phyloP scores from a whole-genome alignment of 2,329 filamentous ascomycete genomes.

The Ciborinia camelliae region DNA sequence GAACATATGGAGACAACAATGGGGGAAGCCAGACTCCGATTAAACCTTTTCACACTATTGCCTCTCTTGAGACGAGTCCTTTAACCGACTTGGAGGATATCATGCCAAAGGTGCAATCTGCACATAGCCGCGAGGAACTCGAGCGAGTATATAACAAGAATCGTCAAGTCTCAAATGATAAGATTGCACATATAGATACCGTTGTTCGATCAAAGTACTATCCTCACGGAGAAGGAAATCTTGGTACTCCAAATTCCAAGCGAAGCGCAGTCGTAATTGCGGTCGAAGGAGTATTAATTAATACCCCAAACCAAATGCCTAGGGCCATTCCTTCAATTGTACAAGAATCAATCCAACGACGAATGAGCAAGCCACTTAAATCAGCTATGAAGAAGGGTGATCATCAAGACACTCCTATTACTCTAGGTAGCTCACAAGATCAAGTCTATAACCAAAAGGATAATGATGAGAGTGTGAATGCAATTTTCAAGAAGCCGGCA shows the following conservation, averaged over 20 bases:
- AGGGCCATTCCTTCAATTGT: background rate
- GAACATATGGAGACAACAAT: background rate
- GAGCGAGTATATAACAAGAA: slow-evolving; percentile 11
- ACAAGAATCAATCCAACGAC: slow-evolving; percentile 16
- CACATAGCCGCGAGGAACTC: slow-evolving; percentile 11
- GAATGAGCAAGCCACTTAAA: slow-evolving; percentile 13
- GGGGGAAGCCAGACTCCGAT: background rate
- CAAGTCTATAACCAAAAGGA: background rate
- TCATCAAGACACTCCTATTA: background rate
- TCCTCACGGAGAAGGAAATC: background rate
- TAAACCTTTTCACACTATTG: slow-evolving; percentile 14
- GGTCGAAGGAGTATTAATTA: background rate
- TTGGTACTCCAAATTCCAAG: slow-evolving; percentile 1
- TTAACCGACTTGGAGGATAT: slow-evolving; percentile 12
- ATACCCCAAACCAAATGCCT: background rate
- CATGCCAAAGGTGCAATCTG: slow-evolving; percentile 1
- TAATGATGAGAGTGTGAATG: background rate
- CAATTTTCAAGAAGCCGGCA: background rate
- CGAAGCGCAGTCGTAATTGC: background rate
- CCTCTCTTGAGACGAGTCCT: slow-evolving; percentile 13
- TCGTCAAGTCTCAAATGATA: background rate
- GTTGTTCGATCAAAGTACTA: slow-evolving; percentile 3
- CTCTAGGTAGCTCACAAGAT: background rate
- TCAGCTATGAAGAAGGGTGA: slow-evolving; percentile 22
- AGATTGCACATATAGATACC: background rate